phyloP scores from a whole-genome alignment of 306 rosid genomes.

The Prinsepia uniflora region DNA sequence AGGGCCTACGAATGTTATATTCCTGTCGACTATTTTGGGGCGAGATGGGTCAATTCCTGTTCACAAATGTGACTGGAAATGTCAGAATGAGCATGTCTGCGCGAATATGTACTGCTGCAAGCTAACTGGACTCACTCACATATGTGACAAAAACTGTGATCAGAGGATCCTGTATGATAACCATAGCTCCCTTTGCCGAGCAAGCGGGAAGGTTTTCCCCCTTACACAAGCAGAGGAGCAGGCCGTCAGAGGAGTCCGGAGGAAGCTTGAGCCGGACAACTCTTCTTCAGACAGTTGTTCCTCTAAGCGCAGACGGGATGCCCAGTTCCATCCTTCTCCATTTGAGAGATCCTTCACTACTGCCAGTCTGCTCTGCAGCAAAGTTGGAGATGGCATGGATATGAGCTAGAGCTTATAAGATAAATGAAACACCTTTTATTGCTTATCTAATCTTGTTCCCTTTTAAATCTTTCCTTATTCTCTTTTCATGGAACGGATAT shows the following conservation, averaged over 20 bases:
- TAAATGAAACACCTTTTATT: constrained; percentile 37
- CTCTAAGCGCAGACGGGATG: constrained; percentile 79
- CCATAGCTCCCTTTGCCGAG: constrained; percentile 86
- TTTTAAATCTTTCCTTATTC: constrained; percentile 31
- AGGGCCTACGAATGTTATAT: constrained; percentile 80
- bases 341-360: constrained; percentile 80
- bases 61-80: constrained; percentile 96
- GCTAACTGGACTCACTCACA: constrained; percentile 88
- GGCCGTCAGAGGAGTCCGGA: constrained; percentile 75
- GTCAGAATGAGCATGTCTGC: constrained; percentile 84
- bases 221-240: constrained; percentile 67
- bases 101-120: constrained; percentile 97
- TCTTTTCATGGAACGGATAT: constrained; percentile 33
- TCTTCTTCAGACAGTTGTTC: constrained; percentile 48
- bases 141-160: constrained; percentile 96
- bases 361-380: constrained; percentile 79
- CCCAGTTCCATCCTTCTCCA: constrained; percentile 75
- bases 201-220: constrained; percentile 69
- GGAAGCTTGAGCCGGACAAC: constrained; percentile 72
- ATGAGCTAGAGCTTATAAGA: constrained; percentile 53
- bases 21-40: constrained; percentile 87
- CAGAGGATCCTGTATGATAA: constrained; percentile 94
- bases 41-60: constrained; percentile 53
- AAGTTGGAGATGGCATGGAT: constrained; percentile 92
- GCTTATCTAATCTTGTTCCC: constrained; percentile 39